Evolutionary conservation across 2,329 filamentous ascomycete genomes (phyloP), one percentile per base, ranked within the genome.

Genomic region (Aspergillus niger): DNA sequence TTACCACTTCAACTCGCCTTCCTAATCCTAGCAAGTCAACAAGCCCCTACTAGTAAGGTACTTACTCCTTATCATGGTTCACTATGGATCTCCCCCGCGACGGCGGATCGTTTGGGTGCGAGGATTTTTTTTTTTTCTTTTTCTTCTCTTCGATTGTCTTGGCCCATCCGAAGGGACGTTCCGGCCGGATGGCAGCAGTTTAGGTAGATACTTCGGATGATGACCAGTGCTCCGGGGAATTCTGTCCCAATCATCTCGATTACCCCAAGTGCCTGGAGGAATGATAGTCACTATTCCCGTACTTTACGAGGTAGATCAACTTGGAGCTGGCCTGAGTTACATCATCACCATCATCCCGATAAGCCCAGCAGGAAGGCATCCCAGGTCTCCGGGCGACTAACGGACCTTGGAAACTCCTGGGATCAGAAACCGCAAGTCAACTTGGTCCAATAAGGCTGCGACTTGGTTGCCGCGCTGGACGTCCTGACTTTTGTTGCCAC

Each of bases 401-500:
- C 47, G 60, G 63, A 61, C 62, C 63, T 59, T 57, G 57, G 60
- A 62, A 36, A 54, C 44, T 59, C 43, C 52, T 54, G 43, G 41
- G 58, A 58, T 58, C 49, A 63, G 38, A 48, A 39, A 58, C 13
- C 24, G 32, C 11, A 26, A 61, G 41, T 52, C 54, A 39, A 55
- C 30, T 49, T 32, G 32, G 48, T 26, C 63, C 63, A 66, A 63
- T 66, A 22, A 59, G 13, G 53, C 36, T 30, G 26, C 50, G 64
- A 58, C 63, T 65, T 65, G 64, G 64, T 55, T 61, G 58, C 55
- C 39, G 32, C 51, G 39, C 20, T 43, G 43, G n/a, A 56, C 22
- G 58, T 57, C 51, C 58, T 57, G 28, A 50, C 63, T 63, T 59
- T 41, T 41, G 55, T 64, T 61, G 62, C 63, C 63, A 65, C 63